Percentiles rank a stretch among this genome's conserved stretches.
These are phyloP conservation scores for Cladosporium sp. DNA, from an alignment of 2,329 filamentous ascomycete genomes.

Conservation along the genomic window DNA sequence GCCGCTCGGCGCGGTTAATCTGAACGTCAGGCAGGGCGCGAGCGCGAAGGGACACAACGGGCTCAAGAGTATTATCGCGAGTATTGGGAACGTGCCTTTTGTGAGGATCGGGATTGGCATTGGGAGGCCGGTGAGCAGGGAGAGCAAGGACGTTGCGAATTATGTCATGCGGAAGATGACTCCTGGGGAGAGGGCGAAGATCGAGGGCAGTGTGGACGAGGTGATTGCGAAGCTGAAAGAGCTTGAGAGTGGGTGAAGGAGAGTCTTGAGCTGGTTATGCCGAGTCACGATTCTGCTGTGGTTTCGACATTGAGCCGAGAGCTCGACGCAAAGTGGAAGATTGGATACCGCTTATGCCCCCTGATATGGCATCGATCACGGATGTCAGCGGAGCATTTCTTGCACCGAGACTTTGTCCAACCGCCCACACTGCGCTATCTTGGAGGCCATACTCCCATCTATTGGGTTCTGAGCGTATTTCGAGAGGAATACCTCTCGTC, in stretches of 20 bases:
- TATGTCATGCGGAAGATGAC: conserved; percentile 76
- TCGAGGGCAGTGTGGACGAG: conserved; percentile 35
- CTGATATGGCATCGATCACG: neutral
- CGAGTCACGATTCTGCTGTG: neutral
- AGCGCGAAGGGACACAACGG: conserved; percentile 49
- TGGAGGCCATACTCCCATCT: neutral
- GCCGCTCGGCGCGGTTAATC: conserved; percentile 64
- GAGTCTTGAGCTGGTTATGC: neutral
- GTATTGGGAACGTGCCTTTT: conserved; percentile 73
- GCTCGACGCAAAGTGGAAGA: neutral
- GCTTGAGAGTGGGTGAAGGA: conserved; percentile 27
- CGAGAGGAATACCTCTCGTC: neutral
- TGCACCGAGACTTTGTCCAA: neutral
- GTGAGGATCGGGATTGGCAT: conserved; percentile 74
- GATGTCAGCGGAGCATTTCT: neutral
- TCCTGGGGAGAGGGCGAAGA: conserved; percentile 46
- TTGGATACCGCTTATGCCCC: neutral
- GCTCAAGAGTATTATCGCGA: conserved; percentile 65
- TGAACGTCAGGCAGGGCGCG: conserved; percentile 55
- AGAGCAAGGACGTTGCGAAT: conserved; percentile 65
- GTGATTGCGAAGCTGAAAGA: conserved; percentile 41
- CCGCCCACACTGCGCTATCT: neutral
- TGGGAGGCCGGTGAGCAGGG: conserved; percentile 72
- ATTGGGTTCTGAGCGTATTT: neutral
- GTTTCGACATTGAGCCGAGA: neutral